These are phyloP conservation scores for Xylariales sp. DNA, from an alignment of 2,329 filamentous ascomycete species.

Conservation along the genomic window DNA sequence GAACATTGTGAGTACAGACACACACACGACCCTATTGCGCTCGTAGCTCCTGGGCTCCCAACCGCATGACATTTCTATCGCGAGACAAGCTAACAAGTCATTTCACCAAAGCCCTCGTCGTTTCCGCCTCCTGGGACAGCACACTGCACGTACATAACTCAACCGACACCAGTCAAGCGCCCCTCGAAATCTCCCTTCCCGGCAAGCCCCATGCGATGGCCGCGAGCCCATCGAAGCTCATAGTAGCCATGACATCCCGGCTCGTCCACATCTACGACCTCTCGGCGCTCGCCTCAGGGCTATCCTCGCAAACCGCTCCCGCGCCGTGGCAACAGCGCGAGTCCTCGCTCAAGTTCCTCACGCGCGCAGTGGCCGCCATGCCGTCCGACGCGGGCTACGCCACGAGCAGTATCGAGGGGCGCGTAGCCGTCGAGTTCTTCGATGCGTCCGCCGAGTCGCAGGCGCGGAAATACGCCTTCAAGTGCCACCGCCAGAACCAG, in stretches of 20 bases:
- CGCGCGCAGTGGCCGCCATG: conserved; percentile 93
- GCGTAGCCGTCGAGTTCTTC: conserved; percentile 98
- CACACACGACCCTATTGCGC: not conserved
- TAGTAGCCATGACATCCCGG: conserved; percentile 94
- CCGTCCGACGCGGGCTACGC: conserved; percentile 95
- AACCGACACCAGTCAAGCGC: conserved; percentile 60
- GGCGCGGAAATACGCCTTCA: conserved; percentile 96
- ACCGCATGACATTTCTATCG: not conserved
- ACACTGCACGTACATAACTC: conserved; percentile 87
- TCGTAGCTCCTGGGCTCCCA: not conserved
- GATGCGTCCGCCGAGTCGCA: conserved; percentile 89
- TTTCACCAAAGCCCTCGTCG: conserved; percentile 69
- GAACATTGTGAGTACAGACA: conserved; percentile 68
- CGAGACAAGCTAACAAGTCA: conserved; percentile 23
- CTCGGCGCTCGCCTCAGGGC: conserved; percentile 68
- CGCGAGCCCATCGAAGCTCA: conserved; percentile 80
- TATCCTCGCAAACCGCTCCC: conserved; percentile 60
- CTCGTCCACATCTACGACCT: conserved; percentile 97
- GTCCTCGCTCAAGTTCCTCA: conserved; percentile 95
- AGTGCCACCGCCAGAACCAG: conserved; percentile 87
- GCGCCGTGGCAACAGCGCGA: conserved; percentile 92
- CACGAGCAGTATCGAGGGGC: conserved; percentile 90
- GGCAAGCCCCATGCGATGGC: conserved; percentile 92
- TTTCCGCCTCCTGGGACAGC: conserved; percentile 94
- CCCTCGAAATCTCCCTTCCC: conserved; percentile 77